A percentile compares a stretch with the other conserved stretches of the same genome.
These are phyloP conservation scores for Smallanthus sonchifolius DNA, from an alignment of 129 eudicot species.

Conservation along the genomic window DNA sequence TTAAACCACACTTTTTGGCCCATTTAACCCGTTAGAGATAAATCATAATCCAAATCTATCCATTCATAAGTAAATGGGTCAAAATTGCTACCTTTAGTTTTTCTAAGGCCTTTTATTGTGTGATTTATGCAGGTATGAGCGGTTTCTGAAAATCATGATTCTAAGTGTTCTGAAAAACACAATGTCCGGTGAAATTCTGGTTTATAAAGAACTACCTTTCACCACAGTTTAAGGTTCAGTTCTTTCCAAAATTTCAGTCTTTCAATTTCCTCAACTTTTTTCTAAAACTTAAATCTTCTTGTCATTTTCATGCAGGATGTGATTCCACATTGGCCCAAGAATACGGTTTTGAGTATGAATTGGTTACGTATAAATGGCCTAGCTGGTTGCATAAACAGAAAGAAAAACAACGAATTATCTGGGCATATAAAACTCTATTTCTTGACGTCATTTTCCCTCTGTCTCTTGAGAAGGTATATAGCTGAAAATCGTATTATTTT, in stretches of 20 bases:
- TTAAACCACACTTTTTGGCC: not conserved
- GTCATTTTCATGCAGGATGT: conserved; percentile 57
- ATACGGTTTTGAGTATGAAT: conserved; percentile 91
- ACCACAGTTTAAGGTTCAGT: conserved; percentile 85
- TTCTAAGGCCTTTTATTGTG: not conserved
- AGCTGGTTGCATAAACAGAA: conserved; percentile 96
- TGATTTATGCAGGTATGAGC: conserved; percentile 71
- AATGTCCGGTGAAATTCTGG: conserved; percentile 94
- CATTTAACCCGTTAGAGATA: not conserved
- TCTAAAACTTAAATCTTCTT: not conserved
- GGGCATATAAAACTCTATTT: conserved; percentile 95
- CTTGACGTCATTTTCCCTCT: conserved; percentile 99
- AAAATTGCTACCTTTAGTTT: not conserved
- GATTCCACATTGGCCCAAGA: conserved; percentile 91
- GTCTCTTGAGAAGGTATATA: conserved; percentile 81
- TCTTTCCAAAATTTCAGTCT: not conserved
- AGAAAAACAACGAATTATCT: conserved; percentile 92
- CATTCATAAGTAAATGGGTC: not conserved
- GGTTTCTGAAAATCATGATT: conserved; percentile 89
- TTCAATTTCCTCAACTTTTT: not conserved
- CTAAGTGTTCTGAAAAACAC: conserved; percentile 72
- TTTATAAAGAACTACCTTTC: conserved; percentile 95
- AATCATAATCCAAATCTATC: not conserved
- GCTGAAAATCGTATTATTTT: not conserved
- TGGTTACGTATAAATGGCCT: conserved; percentile 97